Base-by-base conservation (phyloP, 176 grass and related monocot species). In the Oryza meyeriana region DNA sequence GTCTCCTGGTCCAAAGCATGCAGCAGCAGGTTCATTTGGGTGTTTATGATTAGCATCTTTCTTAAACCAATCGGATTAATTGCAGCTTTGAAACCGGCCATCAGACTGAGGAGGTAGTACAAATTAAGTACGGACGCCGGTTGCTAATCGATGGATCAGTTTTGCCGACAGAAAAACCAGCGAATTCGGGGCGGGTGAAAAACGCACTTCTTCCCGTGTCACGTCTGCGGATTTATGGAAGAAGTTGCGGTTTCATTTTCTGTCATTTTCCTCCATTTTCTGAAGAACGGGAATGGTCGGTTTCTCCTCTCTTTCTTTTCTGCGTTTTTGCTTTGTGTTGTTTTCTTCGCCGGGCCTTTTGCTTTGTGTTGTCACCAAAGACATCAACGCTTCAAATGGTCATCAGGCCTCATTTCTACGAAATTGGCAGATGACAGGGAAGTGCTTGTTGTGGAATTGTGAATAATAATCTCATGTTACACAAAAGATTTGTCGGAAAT, bases 231-330 rank as follows among this genome's bases (percentile, higher is more conserved):
- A 57, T 17, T 59, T 9, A 59, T 59, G 41, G 58, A 38, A 44
- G 27, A 42, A 13, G 69, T 12, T 22, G 78, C 39, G 16, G 29
- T 61, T 57, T 81, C 85, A 34, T 76, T 70, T 69, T 87, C 38
- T 26, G 20, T 45, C 77, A 13, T 32, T 55, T n/a, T 22, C 28
- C 1, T 27, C 25, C 1, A 12, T 10, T 45, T 69, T 25, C 2
- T 17, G 26, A 68, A 18, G 41, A 68, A 20, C 20, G 12, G 31
- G 27, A 35, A 48, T 48, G 45, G 47, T 52, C 6, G 4, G 55
- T 50, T 16, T 48, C 17, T 50, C 1, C 14, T 20, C 3, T 20
- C 47, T 50, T 50, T 50, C 16, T 20, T 20, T 50, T 50, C 17
- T 20, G 16, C 17, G 47, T 50, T 1, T 50, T 20, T 6, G 5